These are phyloP conservation scores for Pseudogymnoascus sp. DNA, from an alignment of 2,329 filamentous ascomycete genomes.

Conservation along the genomic window DNA sequence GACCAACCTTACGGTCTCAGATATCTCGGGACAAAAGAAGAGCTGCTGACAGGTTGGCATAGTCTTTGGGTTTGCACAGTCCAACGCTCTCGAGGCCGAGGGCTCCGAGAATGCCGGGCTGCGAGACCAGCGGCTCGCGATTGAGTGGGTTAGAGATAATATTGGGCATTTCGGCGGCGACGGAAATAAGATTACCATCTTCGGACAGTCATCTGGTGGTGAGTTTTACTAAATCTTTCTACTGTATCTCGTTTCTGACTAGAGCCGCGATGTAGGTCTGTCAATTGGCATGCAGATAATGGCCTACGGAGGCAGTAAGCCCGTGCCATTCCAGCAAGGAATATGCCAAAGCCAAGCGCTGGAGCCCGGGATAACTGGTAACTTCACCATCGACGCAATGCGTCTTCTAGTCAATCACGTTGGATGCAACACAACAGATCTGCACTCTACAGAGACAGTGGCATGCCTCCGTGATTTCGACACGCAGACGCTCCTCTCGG, in stretches of 20 bases:
- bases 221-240: constrained; percentile 37
- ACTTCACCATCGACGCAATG: constrained; percentile 42
- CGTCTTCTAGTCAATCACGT: constrained; percentile 33
- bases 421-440: constrained; percentile 34
- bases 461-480: constrained; percentile 38
- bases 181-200: constrained; percentile 46
- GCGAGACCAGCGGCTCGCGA: constrained; percentile 48
- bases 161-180: constrained; percentile 52
- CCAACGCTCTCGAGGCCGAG: constrained; percentile 40
- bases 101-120: constrained; percentile 54
- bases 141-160: constrained; percentile 52
- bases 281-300: constrained; percentile 41
- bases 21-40: background rate
- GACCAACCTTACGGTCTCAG: background rate
- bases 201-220: constrained; percentile 50
- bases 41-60: constrained; percentile 36
- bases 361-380: constrained; percentile 42
- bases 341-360: constrained; percentile 42
- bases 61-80: constrained; percentile 62
- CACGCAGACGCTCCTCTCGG: constrained; percentile 35
- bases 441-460: constrained; percentile 38
- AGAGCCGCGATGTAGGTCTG: constrained; percentile 27
- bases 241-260: constrained; percentile 35
- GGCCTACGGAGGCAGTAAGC: constrained; percentile 37
- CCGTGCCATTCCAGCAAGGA: constrained; percentile 37